phyloP scores from a whole-genome alignment of 1,284 basidiomycete species.

The Malassezia vespertilionis region DNA sequence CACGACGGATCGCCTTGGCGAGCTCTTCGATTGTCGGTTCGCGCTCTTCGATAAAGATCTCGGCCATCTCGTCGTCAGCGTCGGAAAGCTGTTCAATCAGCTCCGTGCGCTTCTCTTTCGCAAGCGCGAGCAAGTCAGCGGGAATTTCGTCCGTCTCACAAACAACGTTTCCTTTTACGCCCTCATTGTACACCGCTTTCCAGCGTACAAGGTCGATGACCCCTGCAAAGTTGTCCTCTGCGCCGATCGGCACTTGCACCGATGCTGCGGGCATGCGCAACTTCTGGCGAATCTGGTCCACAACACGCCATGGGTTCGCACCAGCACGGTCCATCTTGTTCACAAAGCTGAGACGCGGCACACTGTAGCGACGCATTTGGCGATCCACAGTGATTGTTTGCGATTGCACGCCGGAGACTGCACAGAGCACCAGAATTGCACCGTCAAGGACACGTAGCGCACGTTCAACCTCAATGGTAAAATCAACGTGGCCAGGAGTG shows the following conservation, averaged over 20 bases:
- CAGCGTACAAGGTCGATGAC: conserved; percentile 88
- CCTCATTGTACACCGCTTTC: conserved; percentile 91
- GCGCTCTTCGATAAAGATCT: conserved; percentile 69
- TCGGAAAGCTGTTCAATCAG: conserved; percentile 92
- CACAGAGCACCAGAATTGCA: conserved; percentile 89
- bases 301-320: conserved; percentile 90
- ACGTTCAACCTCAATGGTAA: conserved; percentile 97
- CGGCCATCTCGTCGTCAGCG: conserved; percentile 86
- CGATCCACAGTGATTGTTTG: conserved; percentile 98
- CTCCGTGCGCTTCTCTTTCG: conserved; percentile 53
- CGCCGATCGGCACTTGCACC: conserved; percentile 91
- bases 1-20: conserved; percentile 70
- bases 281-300: conserved; percentile 82
- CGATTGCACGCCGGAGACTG: conserved; percentile 89
- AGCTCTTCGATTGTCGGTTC: conserved; percentile 56
- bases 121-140: conserved; percentile 52
- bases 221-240: conserved; percentile 75
- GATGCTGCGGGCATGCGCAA: conserved; percentile 84
- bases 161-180: conserved; percentile 75
- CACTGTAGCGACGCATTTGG: conserved; percentile 90
- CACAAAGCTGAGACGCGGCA: conserved; percentile 90
- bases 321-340: conserved; percentile 99
- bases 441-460: conserved; percentile 93
- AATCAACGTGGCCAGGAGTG: conserved; percentile 98
- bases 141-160: conserved; percentile 85